A percentile compares a stretch with the other conserved stretches of the same genome.
Conservation (phyloP, 768 basidiomycete species). For the Fibroporia radiculosa region DNA sequence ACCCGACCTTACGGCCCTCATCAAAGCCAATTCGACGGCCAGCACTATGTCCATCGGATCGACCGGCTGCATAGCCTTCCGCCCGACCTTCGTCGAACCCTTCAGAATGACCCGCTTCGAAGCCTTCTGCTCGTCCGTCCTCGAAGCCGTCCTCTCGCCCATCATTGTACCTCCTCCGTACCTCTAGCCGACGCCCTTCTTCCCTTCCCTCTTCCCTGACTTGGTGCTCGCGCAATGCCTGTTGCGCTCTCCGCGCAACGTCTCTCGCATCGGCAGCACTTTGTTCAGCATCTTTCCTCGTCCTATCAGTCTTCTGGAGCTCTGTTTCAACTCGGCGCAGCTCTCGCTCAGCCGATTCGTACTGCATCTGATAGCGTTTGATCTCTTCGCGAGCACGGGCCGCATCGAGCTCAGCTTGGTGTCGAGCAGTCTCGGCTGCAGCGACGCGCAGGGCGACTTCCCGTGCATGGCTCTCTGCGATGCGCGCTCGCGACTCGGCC, state of each 20-base stretch:
- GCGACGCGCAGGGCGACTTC: constrained; percentile 32
- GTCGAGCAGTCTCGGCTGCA: constrained; percentile 34
- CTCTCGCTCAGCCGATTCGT: constrained; percentile 38
- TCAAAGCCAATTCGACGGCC: constrained; percentile 20
- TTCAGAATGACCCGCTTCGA: constrained; percentile 36
- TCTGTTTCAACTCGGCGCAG: constrained; percentile 31
- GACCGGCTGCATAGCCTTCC: constrained; percentile 33
- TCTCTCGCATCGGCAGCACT: constrained; percentile 36
- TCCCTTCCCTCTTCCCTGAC: constrained; percentile 35
- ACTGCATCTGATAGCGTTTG: constrained; percentile 37
- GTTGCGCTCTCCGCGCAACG: constrained; percentile 34
- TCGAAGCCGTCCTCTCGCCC: constrained; percentile 25
- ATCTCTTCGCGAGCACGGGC: constrained; percentile 36
- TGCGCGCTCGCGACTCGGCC: constrained; percentile 41
- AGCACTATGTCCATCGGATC: constrained; percentile 19
- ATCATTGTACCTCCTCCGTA: constrained; percentile 37
- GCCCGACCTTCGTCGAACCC: constrained; percentile 35
- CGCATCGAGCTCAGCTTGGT: constrained; percentile 30
- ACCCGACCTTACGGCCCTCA: constrained; percentile 29
- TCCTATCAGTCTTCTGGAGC: constrained; percentile 29
- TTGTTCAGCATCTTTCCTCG: constrained; percentile 36
- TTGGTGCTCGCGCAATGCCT: constrained; percentile 36
- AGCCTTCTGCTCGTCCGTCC: constrained; percentile 37
- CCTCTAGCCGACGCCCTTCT: constrained; percentile 32
- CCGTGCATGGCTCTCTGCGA: constrained; percentile 40